Conservation (phyloP, 2,329 filamentous ascomycete genomes). For the Sphaerulina vaccinii region DNA sequence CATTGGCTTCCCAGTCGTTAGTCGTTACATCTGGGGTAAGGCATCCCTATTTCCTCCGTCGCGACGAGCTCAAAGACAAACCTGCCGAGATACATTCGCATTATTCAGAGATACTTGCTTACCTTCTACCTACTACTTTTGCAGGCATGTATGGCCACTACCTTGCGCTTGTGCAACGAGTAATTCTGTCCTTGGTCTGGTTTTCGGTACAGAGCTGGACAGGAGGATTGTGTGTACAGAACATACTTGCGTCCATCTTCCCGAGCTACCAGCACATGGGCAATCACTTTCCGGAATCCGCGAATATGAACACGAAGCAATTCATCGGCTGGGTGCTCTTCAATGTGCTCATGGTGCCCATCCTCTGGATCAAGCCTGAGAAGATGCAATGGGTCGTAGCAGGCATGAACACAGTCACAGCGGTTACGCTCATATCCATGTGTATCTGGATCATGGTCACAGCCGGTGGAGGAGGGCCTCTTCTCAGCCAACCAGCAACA, state of each 20-base stretch:
- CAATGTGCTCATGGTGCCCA: conserved; percentile 46
- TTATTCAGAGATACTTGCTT: too few relatives aligned
- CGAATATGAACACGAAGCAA: conserved; percentile 48
- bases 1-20: conserved; percentile 56
- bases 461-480: conserved; percentile 52
- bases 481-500: conserved; percentile 31
- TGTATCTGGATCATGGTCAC: conserved; percentile 61
- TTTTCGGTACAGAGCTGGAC: conserved; percentile 66
- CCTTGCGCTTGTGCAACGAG: conserved; percentile 53
- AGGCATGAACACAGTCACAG: conserved; percentile 47
- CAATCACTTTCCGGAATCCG: conserved; percentile 50
- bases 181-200: conserved; percentile 48
- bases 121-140: too few relatives aligned
- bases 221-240: conserved; percentile 54
- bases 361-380: conserved; percentile 47
- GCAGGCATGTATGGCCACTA: conserved; percentile 58
- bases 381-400: conserved; percentile 43
- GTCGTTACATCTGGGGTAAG: conserved; percentile 56
- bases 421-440: conserved; percentile 48
- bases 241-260: conserved; percentile 57
- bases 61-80: too few relatives aligned
- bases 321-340: conserved; percentile 49
- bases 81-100: too few relatives aligned
- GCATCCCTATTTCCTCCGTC: too few relatives aligned
- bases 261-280: conserved; percentile 54